These are phyloP conservation scores for Vicia faba DNA, from an alignment of 306 rosid genomes.

Conservation along the genomic window DNA sequence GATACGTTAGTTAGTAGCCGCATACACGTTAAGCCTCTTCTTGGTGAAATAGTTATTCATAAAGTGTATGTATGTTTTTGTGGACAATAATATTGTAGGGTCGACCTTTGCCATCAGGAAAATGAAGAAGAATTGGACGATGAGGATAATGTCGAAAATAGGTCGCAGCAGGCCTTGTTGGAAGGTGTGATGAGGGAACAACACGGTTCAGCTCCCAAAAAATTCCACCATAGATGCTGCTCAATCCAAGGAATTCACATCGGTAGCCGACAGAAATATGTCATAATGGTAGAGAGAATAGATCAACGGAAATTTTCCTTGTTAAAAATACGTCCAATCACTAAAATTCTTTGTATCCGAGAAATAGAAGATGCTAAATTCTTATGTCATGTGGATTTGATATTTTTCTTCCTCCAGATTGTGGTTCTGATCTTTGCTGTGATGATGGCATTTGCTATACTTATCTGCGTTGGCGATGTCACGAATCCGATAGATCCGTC, in stretches of 20 bases:
- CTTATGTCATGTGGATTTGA: constrained; percentile 32
- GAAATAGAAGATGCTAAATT: not conserved
- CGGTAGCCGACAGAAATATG: constrained; percentile 68
- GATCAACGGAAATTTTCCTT: not conserved
- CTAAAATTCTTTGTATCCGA: not conserved
- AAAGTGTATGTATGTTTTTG: constrained; percentile 36
- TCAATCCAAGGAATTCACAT: constrained; percentile 56
- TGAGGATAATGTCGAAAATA: constrained; percentile 48
- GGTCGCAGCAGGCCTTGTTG: constrained; percentile 51
- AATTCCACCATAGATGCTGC: constrained; percentile 54
- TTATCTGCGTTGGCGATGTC: constrained; percentile 61
- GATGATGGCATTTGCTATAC: constrained; percentile 52
- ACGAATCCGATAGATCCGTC: constrained; percentile 59
- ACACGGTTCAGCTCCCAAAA: constrained; percentile 37
- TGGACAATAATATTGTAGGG: constrained; percentile 61
- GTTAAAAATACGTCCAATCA: not conserved
- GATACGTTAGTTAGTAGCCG: not conserved
- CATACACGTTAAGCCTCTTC: not conserved
- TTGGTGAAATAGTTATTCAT: constrained; percentile 34
- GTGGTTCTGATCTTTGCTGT: constrained; percentile 48
- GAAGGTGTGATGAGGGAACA: constrained; percentile 45
- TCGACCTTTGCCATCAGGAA: constrained; percentile 81
- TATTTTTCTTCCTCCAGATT: constrained; percentile 51
- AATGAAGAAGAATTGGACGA: constrained; percentile 67
- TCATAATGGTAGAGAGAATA: constrained; percentile 49